Evolutionary conservation across 352 stramenopile genomes (phyloP).

Genomic region (Pythium volutum): DNA sequence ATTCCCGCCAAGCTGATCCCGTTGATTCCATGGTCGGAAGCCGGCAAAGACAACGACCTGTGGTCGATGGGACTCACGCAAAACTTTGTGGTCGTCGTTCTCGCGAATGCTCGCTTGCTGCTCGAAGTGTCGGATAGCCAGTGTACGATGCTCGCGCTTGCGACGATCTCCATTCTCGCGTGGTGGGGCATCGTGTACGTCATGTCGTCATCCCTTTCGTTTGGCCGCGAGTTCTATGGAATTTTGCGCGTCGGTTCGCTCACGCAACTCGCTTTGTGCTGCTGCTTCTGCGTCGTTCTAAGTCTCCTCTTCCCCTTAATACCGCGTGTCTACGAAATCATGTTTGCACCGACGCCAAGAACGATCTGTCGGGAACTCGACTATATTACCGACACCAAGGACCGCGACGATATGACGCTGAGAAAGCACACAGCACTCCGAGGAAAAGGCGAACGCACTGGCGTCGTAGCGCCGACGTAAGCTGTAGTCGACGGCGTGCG

Average conservation of each 20-base stretch:
- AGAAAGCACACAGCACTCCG: too few species aligned
- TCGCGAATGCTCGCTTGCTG: conserved; percentile 47
- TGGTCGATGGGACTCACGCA: too few species aligned
- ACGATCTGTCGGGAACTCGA: conserved; percentile 53
- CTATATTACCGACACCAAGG: conserved; percentile 20
- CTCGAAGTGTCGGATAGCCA: conserved; percentile 42
- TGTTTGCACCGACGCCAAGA: conserved; percentile 36
- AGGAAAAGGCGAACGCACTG: not conserved
- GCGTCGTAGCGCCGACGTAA: not conserved
- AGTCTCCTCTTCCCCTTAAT: conserved; percentile 34
- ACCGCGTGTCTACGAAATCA: conserved; percentile 30
- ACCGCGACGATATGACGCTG: too few species aligned
- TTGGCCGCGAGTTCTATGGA: conserved; percentile 62
- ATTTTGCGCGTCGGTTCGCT: conserved; percentile 41
- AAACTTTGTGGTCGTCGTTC: conserved; percentile 61
- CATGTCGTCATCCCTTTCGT: conserved; percentile 43
- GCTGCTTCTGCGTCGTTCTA: conserved; percentile 29
- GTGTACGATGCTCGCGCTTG: conserved; percentile 31
- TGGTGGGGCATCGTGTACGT: too few species aligned
- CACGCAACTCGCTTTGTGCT: conserved; percentile 39
- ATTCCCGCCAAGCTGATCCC: too few species aligned
- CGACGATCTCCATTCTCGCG: conserved; percentile 32
- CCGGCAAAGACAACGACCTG: too few species aligned
- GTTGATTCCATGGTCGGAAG: too few species aligned
- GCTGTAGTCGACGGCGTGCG: not conserved